Conservation (phyloP, 129 eudicot species). For the Flaveria linearis region DNA sequence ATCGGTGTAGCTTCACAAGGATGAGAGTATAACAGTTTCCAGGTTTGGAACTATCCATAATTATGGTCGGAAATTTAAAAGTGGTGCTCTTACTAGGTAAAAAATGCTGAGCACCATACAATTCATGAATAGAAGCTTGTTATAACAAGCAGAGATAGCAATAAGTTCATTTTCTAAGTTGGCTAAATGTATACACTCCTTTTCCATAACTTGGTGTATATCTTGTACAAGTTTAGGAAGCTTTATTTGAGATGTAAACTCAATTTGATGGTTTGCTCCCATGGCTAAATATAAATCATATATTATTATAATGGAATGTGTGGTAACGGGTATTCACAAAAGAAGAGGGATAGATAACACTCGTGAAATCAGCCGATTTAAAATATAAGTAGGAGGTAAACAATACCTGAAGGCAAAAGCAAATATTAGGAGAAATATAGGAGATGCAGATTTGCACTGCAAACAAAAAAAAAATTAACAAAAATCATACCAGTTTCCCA, state of each 20-base stretch:
- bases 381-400: slow-evolving; percentile 15
- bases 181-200: background rate
- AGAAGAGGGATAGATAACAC: background rate
- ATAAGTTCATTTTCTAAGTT: slow-evolving; percentile 14
- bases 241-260: slow-evolving; percentile 21
- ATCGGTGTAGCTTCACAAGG: background rate
- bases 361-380: background rate
- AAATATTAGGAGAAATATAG: slow-evolving; percentile 89
- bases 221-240: background rate
- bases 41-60: background rate
- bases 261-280: slow-evolving; percentile 10
- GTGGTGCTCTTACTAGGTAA: background rate
- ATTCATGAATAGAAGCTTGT: background rate
- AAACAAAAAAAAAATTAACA: slow-evolving; percentile 26
- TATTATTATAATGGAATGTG: slow-evolving; percentile 1
- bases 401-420: slow-evolving; percentile 96
- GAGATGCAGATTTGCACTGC: slow-evolving; percentile 98
- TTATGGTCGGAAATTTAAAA: background rate
- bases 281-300: background rate
- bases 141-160: background rate
- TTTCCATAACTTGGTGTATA: slow-evolving; percentile 5
- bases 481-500: slow-evolving; percentile 12
- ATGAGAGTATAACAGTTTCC: background rate
- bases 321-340: slow-evolving; percentile 2
- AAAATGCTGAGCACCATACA: background rate